Conservation (phyloP, 495 filamentous ascomycete genomes). For the Penicillium riverlandense region DNA sequence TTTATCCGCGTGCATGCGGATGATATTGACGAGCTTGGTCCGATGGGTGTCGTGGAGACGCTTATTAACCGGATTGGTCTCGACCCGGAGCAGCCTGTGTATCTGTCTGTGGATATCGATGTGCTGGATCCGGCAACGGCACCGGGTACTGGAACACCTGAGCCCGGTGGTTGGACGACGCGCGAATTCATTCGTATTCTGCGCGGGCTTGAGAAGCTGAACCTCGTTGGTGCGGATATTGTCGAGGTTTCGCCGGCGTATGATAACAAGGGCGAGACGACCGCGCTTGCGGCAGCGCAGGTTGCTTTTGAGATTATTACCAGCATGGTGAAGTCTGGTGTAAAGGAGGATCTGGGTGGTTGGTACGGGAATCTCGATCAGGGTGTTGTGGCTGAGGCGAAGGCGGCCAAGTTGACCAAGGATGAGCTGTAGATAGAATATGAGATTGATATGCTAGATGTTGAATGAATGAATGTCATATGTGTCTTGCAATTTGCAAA, state of each 20-base stretch:
- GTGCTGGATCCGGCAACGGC: constrained; percentile 66
- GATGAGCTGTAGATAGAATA: constrained; percentile 36
- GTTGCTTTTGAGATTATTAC: constrained; percentile 77
- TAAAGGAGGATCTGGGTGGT: constrained; percentile 37
- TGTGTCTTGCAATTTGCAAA: not conserved
- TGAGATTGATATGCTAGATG: constrained; percentile 11
- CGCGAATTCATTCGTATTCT: constrained; percentile 64
- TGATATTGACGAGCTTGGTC: constrained; percentile 64
- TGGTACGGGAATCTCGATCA: constrained; percentile 35
- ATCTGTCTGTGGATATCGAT: constrained; percentile 71
- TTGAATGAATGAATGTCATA: constrained; percentile 1
- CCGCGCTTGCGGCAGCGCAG: constrained; percentile 77
- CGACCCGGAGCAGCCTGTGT: constrained; percentile 59
- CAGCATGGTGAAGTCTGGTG: constrained; percentile 65
- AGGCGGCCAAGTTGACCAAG: constrained; percentile 14
- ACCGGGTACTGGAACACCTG: constrained; percentile 67
- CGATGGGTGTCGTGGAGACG: constrained; percentile 45
- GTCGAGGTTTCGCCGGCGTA: constrained; percentile 86
- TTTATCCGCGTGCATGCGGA: constrained; percentile 60
- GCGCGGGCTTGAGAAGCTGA: constrained; percentile 61
- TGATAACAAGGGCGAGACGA: constrained; percentile 76
- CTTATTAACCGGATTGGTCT: constrained; percentile 56
- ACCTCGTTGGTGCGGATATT: constrained; percentile 68
- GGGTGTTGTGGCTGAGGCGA: constrained; percentile 10
- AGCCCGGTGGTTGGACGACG: constrained; percentile 69